phyloP scores from a whole-genome alignment of 2,329 filamentous ascomycete genomes.

The Arthrobotrys megalospora region DNA sequence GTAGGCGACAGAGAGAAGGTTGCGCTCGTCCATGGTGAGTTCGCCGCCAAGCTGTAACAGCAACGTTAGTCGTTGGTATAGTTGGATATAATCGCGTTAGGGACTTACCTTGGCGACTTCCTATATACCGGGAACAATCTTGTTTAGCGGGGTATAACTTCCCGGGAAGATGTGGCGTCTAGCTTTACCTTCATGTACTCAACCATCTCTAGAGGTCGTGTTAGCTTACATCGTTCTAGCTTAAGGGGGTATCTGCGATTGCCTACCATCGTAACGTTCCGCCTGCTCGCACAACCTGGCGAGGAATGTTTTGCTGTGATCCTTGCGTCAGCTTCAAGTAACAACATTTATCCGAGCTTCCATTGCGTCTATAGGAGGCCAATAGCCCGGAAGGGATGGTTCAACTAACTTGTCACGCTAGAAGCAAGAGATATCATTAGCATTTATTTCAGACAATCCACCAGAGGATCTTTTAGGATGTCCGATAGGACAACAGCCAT shows the following conservation, averaged over 20 bases:
- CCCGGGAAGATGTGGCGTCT: not conserved
- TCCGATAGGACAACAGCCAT: conserved; percentile 2
- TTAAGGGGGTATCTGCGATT: conserved; percentile 8
- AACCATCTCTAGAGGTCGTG: conserved; percentile 81
- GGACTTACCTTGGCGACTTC: conserved; percentile 89
- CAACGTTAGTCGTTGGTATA: conserved; percentile 16
- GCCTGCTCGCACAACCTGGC: conserved; percentile 99
- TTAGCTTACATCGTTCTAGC: conserved; percentile 16
- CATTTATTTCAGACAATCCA: conserved; percentile 61
- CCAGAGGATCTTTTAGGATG: conserved; percentile 1
- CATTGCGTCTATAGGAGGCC: conserved; percentile 49
- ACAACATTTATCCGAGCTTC: conserved; percentile 44
- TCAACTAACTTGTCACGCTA: conserved; percentile 79
- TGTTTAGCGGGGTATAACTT: conserved; percentile 62
- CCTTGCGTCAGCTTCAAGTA: conserved; percentile 61
- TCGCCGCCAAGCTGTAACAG: conserved; percentile 74
- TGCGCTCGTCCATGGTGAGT: conserved; percentile 93
- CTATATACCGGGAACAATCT: conserved; percentile 69
- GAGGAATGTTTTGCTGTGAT: conserved; percentile 96
- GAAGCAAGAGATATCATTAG: conserved; percentile 67
- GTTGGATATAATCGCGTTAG: not conserved
- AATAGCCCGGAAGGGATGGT: conserved; percentile 60
- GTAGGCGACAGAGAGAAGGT: conserved; percentile 97
- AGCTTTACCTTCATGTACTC: conserved; percentile 91
- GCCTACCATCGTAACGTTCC: conserved; percentile 91